Evolutionary conservation across 805 yeast species (phyloP).

Genomic region (Yamadazyma tumulicola): DNA sequence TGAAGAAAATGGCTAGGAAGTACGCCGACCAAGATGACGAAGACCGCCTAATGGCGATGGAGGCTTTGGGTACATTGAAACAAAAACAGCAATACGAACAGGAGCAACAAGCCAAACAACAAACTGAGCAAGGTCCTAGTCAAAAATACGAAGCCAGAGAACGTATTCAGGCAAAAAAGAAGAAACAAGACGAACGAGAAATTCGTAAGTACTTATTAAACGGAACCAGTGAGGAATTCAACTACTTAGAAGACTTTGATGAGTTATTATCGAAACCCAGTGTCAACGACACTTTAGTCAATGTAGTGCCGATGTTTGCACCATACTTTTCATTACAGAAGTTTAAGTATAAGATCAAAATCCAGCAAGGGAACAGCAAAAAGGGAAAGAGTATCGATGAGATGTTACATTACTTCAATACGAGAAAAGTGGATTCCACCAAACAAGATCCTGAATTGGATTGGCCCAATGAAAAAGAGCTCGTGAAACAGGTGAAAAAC

Average conservation of each 20-base stretch:
- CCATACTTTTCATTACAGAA: slow-evolving; percentile 84
- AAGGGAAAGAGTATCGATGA: slow-evolving; percentile 85
- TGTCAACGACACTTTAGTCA: slow-evolving; percentile 50
- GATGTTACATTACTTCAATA: slow-evolving; percentile 52
- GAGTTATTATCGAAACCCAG: slow-evolving; percentile 43
- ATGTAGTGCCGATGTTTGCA: slow-evolving; percentile 82
- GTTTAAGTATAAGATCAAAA: slow-evolving; percentile 75
- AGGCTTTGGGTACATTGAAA: slow-evolving; percentile 80
- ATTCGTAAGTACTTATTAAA: slow-evolving; percentile 40
- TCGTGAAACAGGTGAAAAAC: slow-evolving; percentile 54
- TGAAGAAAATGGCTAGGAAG: slow-evolving; percentile 77
- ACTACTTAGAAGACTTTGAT: slow-evolving; percentile 44
- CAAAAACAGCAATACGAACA: slow-evolving; percentile 31
- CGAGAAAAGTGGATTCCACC: slow-evolving; percentile 38
- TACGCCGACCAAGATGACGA: slow-evolving; percentile 92
- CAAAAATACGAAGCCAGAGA: slow-evolving; percentile 17
- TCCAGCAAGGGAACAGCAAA: slow-evolving; percentile 76
- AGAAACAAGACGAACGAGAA: slow-evolving; percentile 44
- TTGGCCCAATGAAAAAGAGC: slow-evolving; percentile 68
- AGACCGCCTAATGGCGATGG: slow-evolving; percentile 71
- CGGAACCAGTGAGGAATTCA: slow-evolving; percentile 23
- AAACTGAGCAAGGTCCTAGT: slow-evolving; percentile 16
- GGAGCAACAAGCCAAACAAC: slow-evolving; percentile 20
- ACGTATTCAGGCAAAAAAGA: slow-evolving; percentile 40
- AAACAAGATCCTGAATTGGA: slow-evolving; percentile 52